These are phyloP conservation scores for Xanthoconium stramineum DNA, from an alignment of 768 basidiomycete genomes.

Conservation along the genomic window DNA sequence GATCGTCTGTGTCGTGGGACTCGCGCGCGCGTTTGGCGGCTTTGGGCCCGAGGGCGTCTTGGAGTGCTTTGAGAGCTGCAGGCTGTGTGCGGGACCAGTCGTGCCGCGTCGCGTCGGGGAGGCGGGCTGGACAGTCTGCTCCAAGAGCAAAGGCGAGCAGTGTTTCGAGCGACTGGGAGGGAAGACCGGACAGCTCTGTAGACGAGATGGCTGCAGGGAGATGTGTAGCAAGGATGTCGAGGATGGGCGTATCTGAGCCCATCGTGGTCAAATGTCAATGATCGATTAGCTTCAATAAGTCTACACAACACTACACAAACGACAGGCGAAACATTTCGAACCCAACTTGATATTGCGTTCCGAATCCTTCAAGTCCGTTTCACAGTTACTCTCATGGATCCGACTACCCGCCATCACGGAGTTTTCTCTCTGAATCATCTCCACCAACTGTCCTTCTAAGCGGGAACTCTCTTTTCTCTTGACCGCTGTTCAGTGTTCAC, in stretches of 20 bases:
- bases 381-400: too few relatives aligned
- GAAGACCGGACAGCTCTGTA: constrained; percentile 3
- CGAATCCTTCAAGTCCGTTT: too few relatives aligned
- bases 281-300: too few relatives aligned
- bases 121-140: constrained; percentile 20
- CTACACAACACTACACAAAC: too few relatives aligned
- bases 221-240: constrained; percentile 20
- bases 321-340: too few relatives aligned
- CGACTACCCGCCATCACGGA: too few relatives aligned
- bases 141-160: constrained; percentile 32
- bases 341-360: too few relatives aligned
- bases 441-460: too few relatives aligned
- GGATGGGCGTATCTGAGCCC: constrained; percentile 23
- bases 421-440: too few relatives aligned
- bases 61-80: constrained; percentile 21
- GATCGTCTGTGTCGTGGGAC: constrained; percentile 6
- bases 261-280: constrained; percentile 1
- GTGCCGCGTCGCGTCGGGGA: constrained; percentile 4
- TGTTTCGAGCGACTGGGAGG: constrained; percentile 14
- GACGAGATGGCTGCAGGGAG: constrained; percentile 15
- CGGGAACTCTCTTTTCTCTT: too few relatives aligned
- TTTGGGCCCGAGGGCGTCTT: constrained; percentile 5
- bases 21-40: constrained; percentile 25
- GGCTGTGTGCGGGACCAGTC: constrained; percentile 28
- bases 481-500: too few relatives aligned